A percentile compares a stretch with the other conserved stretches of the same genome.
phyloP scores from a whole-genome alignment of 176 grass and related monocot genomes.

The Poa annua region DNA sequence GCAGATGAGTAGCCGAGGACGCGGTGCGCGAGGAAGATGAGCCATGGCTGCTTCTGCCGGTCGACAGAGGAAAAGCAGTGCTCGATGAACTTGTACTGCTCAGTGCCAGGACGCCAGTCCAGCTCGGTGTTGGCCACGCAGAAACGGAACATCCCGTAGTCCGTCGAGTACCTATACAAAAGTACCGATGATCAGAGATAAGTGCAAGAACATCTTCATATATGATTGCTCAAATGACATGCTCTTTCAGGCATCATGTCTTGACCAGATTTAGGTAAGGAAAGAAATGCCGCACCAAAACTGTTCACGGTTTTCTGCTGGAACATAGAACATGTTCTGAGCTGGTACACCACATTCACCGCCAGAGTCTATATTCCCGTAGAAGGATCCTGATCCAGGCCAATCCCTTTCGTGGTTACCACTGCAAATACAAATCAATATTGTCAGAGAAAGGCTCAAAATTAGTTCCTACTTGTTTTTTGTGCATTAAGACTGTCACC shows the following conservation, averaged over 20 bases:
- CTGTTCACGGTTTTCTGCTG: constrained; percentile 77
- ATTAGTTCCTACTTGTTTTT: neutral
- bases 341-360: constrained; percentile 89
- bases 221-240: constrained; percentile 1
- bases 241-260: neutral
- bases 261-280: neutral
- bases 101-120: constrained; percentile 76
- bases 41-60: constrained; percentile 90
- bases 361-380: constrained; percentile 79
- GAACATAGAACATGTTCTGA: constrained; percentile 92
- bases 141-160: constrained; percentile 85
- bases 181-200: neutral
- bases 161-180: constrained; percentile 62
- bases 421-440: constrained; percentile 50
- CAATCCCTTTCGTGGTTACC: constrained; percentile 97
- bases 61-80: constrained; percentile 78
- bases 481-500: neutral
- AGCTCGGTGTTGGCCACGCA: constrained; percentile 82
- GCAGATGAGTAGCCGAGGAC: constrained; percentile 87
- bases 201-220: neutral
- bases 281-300: constrained; percentile 58
- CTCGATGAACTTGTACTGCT: constrained; percentile 88
- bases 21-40: constrained; percentile 88
- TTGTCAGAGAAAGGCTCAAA: constrained; percentile 24
- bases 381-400: constrained; percentile 94